Percentiles rank a stretch among this genome's conserved stretches.
Evolutionary conservation across 352 stramenopile genomes (phyloP).

Genomic region (Globisporangium emineosum): DNA sequence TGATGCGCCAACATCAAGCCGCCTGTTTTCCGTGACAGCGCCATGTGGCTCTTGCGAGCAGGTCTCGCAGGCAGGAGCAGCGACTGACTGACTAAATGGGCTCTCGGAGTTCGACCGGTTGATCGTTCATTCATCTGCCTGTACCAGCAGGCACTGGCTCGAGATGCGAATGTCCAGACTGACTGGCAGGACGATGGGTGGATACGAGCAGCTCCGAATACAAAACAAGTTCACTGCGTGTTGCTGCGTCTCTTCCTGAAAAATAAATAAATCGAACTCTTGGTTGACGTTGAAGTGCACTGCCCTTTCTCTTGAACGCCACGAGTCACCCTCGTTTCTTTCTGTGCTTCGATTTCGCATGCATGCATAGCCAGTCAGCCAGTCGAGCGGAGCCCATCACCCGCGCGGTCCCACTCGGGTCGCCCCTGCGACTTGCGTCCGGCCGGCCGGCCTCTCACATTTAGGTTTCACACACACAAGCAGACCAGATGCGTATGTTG

Average conservation of each 20-base stretch:
- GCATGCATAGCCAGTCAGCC: constrained; percentile 3
- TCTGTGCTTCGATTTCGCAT: constrained; percentile 4
- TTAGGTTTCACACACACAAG: too few relatives aligned
- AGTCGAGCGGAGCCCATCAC: not conserved
- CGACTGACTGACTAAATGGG: too few relatives aligned
- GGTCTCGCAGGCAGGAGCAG: not conserved
- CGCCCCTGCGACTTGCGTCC: not conserved
- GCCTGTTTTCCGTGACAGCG: not conserved
- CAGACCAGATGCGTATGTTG: not conserved
- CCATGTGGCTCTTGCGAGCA: not conserved
- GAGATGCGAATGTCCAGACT: not conserved
- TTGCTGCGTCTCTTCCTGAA: not conserved
- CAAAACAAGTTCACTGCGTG: not conserved
- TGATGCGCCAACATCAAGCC: not conserved
- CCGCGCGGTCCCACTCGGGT: not conserved
- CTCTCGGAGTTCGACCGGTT: not conserved
- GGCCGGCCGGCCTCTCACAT: too few relatives aligned
- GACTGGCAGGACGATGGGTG: not conserved
- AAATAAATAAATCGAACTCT: constrained; percentile 9
- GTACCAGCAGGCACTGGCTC: not conserved
- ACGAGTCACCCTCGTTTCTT: not conserved
- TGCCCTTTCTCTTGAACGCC: not conserved
- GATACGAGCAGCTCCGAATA: not conserved
- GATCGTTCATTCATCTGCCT: not conserved
- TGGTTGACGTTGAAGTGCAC: constrained; percentile 11